Evolutionary conservation across 2,329 filamentous ascomycete species (phyloP).

Genomic region (Pyricularia sp.): DNA sequence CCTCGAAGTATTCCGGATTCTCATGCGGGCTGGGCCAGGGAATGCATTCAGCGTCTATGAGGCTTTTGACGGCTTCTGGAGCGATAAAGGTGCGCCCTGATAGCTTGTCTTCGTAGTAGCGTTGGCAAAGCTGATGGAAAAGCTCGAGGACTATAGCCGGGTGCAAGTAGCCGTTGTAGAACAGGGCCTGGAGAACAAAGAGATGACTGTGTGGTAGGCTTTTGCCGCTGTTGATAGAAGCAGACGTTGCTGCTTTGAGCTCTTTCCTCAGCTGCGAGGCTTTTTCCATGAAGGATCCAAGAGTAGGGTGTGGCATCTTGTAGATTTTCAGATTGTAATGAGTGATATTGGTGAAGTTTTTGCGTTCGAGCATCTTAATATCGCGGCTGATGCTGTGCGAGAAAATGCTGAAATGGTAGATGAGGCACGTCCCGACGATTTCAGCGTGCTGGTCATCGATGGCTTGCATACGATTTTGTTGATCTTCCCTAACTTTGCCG

Average conservation of each 20-base stretch:
- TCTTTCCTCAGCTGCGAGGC: background rate
- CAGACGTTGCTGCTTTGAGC: slow-evolving; percentile 15
- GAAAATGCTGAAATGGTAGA: slow-evolving; percentile 26
- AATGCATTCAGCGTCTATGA: slow-evolving; percentile 24
- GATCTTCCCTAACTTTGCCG: background rate
- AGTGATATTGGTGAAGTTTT: slow-evolving; percentile 14
- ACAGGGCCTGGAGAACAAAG: slow-evolving; percentile 51
- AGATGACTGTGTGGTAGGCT: slow-evolving; percentile 15
- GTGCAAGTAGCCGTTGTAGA: slow-evolving; percentile 48
- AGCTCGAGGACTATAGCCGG: slow-evolving; percentile 32
- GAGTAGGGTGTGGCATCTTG: background rate
- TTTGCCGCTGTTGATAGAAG: background rate
- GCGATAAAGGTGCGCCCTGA: slow-evolving; percentile 28
- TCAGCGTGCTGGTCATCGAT: slow-evolving; percentile 18
- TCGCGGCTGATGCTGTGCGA: slow-evolving; percentile 15
- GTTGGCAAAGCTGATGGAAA: slow-evolving; percentile 22
- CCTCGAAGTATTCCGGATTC: slow-evolving; percentile 27
- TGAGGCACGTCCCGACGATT: slow-evolving; percentile 27
- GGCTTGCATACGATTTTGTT: slow-evolving; percentile 17
- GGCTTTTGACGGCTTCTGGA: slow-evolving; percentile 36
- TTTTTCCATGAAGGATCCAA: slow-evolving; percentile 2
- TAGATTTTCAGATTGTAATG: slow-evolving; percentile 9
- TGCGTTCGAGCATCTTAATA: slow-evolving; percentile 14
- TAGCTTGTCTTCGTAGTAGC: slow-evolving; percentile 22
- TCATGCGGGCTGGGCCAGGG: slow-evolving; percentile 36